Evolutionary conservation across 2,329 filamentous ascomycete species (phyloP).

Genomic region (Cordyceps farinosa): DNA sequence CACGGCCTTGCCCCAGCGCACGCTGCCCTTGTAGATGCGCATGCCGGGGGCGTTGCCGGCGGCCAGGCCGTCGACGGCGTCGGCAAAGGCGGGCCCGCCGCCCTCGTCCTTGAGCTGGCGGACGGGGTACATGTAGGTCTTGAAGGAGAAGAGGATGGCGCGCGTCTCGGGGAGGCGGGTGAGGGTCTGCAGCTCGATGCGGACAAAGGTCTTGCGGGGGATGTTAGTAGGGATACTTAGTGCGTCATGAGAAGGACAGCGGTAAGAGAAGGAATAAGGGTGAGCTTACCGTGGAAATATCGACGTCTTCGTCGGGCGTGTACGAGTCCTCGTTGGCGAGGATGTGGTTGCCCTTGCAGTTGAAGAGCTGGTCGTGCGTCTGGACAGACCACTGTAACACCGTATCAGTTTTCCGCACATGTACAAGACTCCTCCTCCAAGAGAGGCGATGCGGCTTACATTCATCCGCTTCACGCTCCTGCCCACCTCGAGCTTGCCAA

Average conservation of each 20-base stretch:
- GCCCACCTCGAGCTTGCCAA: slow-evolving; percentile 44
- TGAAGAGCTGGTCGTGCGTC: slow-evolving; percentile 41
- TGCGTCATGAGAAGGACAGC: too few species aligned
- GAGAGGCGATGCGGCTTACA: too few species aligned
- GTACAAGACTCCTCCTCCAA: too few species aligned
- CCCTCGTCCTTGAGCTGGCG: slow-evolving; percentile 48
- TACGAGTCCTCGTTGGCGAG: slow-evolving; percentile 30
- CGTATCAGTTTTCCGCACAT: too few species aligned
- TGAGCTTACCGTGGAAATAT: slow-evolving; percentile 34
- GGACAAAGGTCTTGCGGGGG: slow-evolving; percentile 30
- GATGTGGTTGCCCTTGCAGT: slow-evolving; percentile 36
- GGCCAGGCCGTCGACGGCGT: slow-evolving; percentile 51
- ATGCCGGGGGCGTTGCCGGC: slow-evolving; percentile 51
- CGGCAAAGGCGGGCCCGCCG: slow-evolving; percentile 42
- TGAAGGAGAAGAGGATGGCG: slow-evolving; percentile 53
- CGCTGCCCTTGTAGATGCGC: slow-evolving; percentile 50
- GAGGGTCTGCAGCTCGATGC: slow-evolving; percentile 51
- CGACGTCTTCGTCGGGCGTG: slow-evolving; percentile 34
- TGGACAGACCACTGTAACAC: slow-evolving; percentile 52
- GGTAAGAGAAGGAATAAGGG: background rate
- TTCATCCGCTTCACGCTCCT: slow-evolving; percentile 50
- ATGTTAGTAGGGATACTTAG: too few species aligned
- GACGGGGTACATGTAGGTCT: slow-evolving; percentile 51
- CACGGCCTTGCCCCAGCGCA: slow-evolving; percentile 45
- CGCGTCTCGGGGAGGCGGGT: slow-evolving; percentile 45